These are phyloP conservation scores for Rhizopogon sp. DNA, from an alignment of 768 basidiomycete species.

Conservation along the genomic window DNA sequence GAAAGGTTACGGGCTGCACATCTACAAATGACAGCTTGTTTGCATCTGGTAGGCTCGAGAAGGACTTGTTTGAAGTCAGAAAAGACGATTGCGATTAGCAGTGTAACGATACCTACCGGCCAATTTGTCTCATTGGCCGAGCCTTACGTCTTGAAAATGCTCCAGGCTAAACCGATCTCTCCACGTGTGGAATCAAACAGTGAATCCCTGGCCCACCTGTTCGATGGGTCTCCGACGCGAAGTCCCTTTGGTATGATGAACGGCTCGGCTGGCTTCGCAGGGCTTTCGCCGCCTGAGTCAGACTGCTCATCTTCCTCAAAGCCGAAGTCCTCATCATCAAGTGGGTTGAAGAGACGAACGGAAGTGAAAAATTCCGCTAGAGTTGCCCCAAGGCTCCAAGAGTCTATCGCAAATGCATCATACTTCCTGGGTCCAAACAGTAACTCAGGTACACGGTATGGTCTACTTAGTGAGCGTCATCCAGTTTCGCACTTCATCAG, in stretches of 20 bases:
- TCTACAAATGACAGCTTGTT: constrained; percentile 57
- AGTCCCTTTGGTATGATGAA: constrained; percentile 24
- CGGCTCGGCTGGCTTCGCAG: constrained; percentile 27
- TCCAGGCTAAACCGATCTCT: constrained; percentile 84
- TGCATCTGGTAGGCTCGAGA: constrained; percentile 58
- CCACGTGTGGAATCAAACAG: constrained; percentile 74
- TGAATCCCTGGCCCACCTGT: constrained; percentile 42
- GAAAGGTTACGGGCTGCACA: constrained; percentile 47
- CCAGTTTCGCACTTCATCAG: background rate
- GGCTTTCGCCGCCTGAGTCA: constrained; percentile 17
- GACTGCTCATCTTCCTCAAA: constrained; percentile 22
- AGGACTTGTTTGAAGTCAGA: constrained; percentile 34
- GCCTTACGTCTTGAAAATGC: constrained; percentile 80
- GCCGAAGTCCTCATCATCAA: constrained; percentile 30
- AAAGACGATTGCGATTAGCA: background rate
- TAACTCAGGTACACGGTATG: constrained; percentile 87
- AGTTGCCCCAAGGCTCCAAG: constrained; percentile 73
- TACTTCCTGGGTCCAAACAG: constrained; percentile 73
- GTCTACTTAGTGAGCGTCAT: constrained; percentile 35
- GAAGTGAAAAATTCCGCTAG: constrained; percentile 78
- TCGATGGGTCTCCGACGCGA: constrained; percentile 12
- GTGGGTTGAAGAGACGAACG: constrained; percentile 35
- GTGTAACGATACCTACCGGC: constrained; percentile 58
- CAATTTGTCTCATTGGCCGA: constrained; percentile 69
- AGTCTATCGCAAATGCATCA: constrained; percentile 65